Percentiles rank a stretch among this genome's conserved stretches.
These are phyloP conservation scores for Ottelia alismoides DNA, from an alignment of 106 monocot genomes.

Conservation along the genomic window DNA sequence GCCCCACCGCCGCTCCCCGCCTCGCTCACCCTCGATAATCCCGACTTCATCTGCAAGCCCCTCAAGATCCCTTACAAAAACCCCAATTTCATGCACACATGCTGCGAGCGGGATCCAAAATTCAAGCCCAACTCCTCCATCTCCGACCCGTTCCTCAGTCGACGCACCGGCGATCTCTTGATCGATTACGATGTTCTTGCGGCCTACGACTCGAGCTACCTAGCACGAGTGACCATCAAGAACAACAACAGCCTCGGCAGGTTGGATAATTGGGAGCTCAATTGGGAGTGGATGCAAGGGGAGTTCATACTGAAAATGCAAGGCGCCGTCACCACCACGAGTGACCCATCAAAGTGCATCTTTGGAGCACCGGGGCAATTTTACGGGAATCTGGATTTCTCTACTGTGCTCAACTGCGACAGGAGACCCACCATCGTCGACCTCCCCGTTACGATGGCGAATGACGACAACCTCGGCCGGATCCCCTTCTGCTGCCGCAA, in stretches of 20 bases:
- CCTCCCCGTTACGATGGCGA: slow-evolving; percentile 34
- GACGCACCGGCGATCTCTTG: slow-evolving; percentile 54
- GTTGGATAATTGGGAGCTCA: slow-evolving; percentile 81
- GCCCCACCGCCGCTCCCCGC: slow-evolving; percentile 3
- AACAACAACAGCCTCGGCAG: slow-evolving; percentile 52
- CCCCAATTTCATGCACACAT: slow-evolving; percentile 7
- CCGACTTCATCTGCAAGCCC: slow-evolving; percentile 33
- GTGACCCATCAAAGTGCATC: slow-evolving; percentile 41
- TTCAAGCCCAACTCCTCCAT: slow-evolving; percentile 7
- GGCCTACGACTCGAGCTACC: slow-evolving; percentile 45
- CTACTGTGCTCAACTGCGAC: slow-evolving; percentile 52
- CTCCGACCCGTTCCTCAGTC: slow-evolving; percentile 23
- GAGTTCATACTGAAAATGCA: slow-evolving; percentile 62
- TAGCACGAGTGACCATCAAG: slow-evolving; percentile 56
- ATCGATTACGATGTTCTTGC: slow-evolving; percentile 76
- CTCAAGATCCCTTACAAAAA: neutral
- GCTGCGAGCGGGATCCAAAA: slow-evolving; percentile 15
- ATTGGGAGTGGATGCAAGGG: slow-evolving; percentile 62
- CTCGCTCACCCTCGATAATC: slow-evolving; percentile 38
- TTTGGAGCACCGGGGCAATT: slow-evolving; percentile 41
- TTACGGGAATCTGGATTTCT: slow-evolving; percentile 66
- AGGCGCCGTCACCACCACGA: slow-evolving; percentile 46
- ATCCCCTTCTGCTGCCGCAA: slow-evolving; percentile 80
- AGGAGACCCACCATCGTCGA: slow-evolving; percentile 47
- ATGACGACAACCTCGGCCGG: slow-evolving; percentile 42